Conservation (phyloP, 306 rosid species). For the Glycine latifolia region DNA sequence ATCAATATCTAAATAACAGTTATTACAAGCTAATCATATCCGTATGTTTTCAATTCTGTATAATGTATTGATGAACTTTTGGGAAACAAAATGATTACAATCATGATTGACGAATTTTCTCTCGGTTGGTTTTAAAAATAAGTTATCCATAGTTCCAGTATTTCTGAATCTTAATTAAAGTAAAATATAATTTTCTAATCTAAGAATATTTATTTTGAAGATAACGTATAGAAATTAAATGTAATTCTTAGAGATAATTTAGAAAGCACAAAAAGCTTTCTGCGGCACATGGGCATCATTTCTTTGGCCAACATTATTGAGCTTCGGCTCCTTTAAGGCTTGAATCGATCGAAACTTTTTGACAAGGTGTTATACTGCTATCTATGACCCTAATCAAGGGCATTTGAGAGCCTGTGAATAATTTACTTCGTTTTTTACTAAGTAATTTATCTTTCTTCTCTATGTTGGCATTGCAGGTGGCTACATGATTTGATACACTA, state of each 20-base stretch:
- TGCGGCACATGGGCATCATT: constrained; percentile 46
- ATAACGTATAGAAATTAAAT: neutral
- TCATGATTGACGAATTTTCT: constrained; percentile 37
- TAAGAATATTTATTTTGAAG: neutral
- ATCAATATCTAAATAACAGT: too few species aligned
- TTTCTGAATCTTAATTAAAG: constrained; percentile 29
- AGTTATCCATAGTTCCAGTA: neutral
- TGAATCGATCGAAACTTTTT: constrained; percentile 30
- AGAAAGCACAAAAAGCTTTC: constrained; percentile 1
- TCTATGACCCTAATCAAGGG: constrained; percentile 33
- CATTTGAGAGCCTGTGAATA: constrained; percentile 6
- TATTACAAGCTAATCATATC: too few species aligned
- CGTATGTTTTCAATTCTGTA: constrained; percentile 6
- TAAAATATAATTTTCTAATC: neutral
- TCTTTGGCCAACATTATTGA: constrained; percentile 37
- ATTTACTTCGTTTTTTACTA: constrained; percentile 19
- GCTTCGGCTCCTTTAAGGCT: constrained; percentile 33
- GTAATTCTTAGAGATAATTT: neutral
- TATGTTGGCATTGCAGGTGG: constrained; percentile 36
- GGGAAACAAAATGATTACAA: constrained; percentile 44
- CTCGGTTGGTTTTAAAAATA: constrained; percentile 5
- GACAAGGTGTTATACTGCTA: constrained; percentile 29
- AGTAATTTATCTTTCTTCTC: neutral
- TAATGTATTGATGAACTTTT: constrained; percentile 39
- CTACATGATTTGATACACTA: constrained; percentile 42